Percentiles rank a stretch among this genome's conserved stretches.
phyloP scores from a whole-genome alignment of 1,284 basidiomycete genomes.

The Cystobasidium pallidum region DNA sequence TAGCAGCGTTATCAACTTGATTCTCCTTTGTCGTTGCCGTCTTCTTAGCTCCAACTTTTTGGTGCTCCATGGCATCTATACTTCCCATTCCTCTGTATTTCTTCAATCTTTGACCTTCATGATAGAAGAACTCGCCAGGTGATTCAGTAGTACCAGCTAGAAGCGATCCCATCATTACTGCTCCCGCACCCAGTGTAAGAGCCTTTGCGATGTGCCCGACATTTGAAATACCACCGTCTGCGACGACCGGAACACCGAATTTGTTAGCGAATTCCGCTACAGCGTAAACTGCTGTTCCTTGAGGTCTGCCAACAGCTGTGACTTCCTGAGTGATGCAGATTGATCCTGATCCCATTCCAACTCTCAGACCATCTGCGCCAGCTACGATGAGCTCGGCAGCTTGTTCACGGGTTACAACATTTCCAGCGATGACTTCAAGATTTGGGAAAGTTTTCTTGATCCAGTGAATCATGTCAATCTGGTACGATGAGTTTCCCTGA shows the following conservation, averaged over 20 bases:
- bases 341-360: slow-evolving; percentile 97
- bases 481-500: slow-evolving; percentile 93
- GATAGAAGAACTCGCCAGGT: slow-evolving; percentile 93
- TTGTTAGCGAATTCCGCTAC: slow-evolving; percentile 90
- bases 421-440: slow-evolving; percentile 53
- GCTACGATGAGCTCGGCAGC: slow-evolving; percentile 91
- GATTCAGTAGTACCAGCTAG: slow-evolving; percentile 96
- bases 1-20: slow-evolving; percentile 86
- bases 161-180: slow-evolving; percentile 98
- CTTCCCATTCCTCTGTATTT: slow-evolving; percentile 98
- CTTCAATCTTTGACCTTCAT: slow-evolving; percentile 98
- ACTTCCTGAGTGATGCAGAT: slow-evolving; percentile 99
- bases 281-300: slow-evolving; percentile 93
- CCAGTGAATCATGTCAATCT: slow-evolving; percentile 93
- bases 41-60: slow-evolving; percentile 59
- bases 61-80: slow-evolving; percentile 93
- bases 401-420: slow-evolving; percentile 81
- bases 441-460: slow-evolving; percentile 84
- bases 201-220: slow-evolving; percentile 99
- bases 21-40: slow-evolving; percentile 53
- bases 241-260: slow-evolving; percentile 96
- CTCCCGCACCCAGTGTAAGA: slow-evolving; percentile 85
- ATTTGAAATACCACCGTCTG: slow-evolving; percentile 96
- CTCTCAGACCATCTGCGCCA: slow-evolving; percentile 88
- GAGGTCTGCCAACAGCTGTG: slow-evolving; percentile 98